Conservation (phyloP, 2,329 filamentous ascomycete species). For the Exophiala oligosperma region DNA sequence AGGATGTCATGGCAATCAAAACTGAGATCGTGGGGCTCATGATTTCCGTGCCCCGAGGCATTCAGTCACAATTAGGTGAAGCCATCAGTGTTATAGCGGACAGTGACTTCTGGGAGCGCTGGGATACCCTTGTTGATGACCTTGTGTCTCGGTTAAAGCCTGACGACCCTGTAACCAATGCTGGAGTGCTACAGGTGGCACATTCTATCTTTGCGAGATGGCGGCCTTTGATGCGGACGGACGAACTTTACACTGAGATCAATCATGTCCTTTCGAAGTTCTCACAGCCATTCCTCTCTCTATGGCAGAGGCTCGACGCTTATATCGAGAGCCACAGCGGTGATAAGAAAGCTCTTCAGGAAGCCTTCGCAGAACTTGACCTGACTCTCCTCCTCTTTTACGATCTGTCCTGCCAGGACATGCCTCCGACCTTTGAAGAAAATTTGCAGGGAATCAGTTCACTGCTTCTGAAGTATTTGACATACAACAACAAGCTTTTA, state of each 20-base stretch:
- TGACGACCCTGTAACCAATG: slow-evolving; percentile 80
- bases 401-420: slow-evolving; percentile 95
- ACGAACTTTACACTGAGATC: slow-evolving; percentile 91
- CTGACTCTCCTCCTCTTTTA: slow-evolving; percentile 89
- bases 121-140: slow-evolving; percentile 94
- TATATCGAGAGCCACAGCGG: slow-evolving; percentile 71
- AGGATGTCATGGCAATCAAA: slow-evolving; percentile 90
- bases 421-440: slow-evolving; percentile 92
- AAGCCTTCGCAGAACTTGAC: slow-evolving; percentile 82
- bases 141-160: slow-evolving; percentile 83
- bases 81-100: slow-evolving; percentile 97
- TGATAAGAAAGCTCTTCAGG: slow-evolving; percentile 72
- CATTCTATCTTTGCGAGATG: slow-evolving; percentile 97
- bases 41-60: slow-evolving; percentile 82
- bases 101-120: slow-evolving; percentile 93
- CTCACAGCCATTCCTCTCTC: slow-evolving; percentile 75
- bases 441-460: slow-evolving; percentile 74
- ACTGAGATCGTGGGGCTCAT: slow-evolving; percentile 93
- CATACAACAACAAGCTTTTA: slow-evolving; percentile 80
- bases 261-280: slow-evolving; percentile 91
- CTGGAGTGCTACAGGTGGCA: slow-evolving; percentile 92
- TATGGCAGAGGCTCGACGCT: slow-evolving; percentile 55
- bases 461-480: slow-evolving; percentile 88
- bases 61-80: slow-evolving; percentile 93
- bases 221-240: slow-evolving; percentile 89